Evolutionary conservation across 2,329 filamentous ascomycete genomes (phyloP), one percentile per base, ranked within the genome.

Genomic region (Talaromyces sp.): DNA sequence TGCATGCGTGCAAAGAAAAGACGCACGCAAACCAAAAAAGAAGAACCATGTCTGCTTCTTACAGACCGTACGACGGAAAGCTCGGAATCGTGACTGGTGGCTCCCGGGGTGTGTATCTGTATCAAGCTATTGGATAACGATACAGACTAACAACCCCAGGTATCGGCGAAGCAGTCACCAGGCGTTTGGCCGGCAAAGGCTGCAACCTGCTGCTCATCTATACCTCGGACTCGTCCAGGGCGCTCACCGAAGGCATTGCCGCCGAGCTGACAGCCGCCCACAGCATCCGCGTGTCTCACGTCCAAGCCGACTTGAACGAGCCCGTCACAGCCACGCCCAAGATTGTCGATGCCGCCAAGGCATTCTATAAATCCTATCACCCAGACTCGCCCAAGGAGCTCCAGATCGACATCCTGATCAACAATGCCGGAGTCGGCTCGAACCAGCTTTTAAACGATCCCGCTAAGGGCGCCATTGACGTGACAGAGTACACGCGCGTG

Each of bases 381-480:
- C 58, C 63, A 12, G 79, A 86, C 70, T 31, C 36, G 3, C 8
- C 61, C 1, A 56, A 58, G 30, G 79, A 80, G 62, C 85, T 92
- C 71, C 86, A 89, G 69, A 83, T 96, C 69, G 91, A 96, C 76
- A 91, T 96, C 64, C 80, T 96, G 57, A 80, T 96, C 80, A 96
- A 96, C 83, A 96, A 96, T 75, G 92, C 92, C 40, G 92, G 91
- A 30, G 80, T 87, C 1, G 78, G 81, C 5, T 74, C 71, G 10
- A 75, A 80, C 66, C 72, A 75, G 28, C 68, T 85, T 31, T 78
- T 84, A 34, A 95, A 95, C 76, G 84, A 88, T 67, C 73, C 79
- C 28, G 77, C 90, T 27, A 82, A 85, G 57, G 84, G 89, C 33
- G 68, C 76, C 33, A 84, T 91, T 64, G 84, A 82, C 5, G 71